phyloP scores from a whole-genome alignment of 2,329 filamentous ascomycete species.

The Elsinoe ampelina region DNA sequence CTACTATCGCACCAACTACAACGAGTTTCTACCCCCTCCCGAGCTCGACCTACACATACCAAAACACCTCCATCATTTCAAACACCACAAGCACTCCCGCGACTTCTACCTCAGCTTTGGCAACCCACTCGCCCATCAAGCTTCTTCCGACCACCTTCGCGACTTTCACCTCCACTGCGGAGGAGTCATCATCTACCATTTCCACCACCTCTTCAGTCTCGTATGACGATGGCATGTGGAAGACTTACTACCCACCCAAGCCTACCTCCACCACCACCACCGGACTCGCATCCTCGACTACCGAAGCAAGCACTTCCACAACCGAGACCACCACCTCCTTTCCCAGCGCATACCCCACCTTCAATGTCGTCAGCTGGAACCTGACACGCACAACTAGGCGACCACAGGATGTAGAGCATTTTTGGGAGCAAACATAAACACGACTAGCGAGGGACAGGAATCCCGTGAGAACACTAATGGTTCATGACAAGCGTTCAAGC shows the following conservation, averaged over 20 bases:
- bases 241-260: constrained; percentile 27
- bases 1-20: not conserved
- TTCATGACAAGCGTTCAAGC: constrained; percentile 6
- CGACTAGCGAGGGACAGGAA: not conserved
- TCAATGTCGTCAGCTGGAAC: constrained; percentile 14
- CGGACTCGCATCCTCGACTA: not conserved
- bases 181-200: not conserved
- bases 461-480: not conserved
- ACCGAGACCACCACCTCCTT: not conserved
- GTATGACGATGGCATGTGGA: constrained; percentile 33
- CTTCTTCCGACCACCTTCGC: constrained; percentile 1
- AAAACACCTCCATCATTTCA: not conserved
- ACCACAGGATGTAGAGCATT: not conserved
- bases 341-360: not conserved
- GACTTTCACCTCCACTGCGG: not conserved
- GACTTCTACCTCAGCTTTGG: not conserved
- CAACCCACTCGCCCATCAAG: not conserved
- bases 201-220: constrained; percentile 19
- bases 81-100: not conserved
- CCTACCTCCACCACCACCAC: not conserved
- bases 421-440: not conserved
- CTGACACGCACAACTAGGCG: constrained; percentile 9
- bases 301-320: not conserved
- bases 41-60: constrained; percentile 2
- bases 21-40: not conserved